Percentiles rank a stretch among this genome's conserved stretches.
Conservation (phyloP, 2,329 filamentous ascomycete genomes). For the Coniochaeta hoffmannii region DNA sequence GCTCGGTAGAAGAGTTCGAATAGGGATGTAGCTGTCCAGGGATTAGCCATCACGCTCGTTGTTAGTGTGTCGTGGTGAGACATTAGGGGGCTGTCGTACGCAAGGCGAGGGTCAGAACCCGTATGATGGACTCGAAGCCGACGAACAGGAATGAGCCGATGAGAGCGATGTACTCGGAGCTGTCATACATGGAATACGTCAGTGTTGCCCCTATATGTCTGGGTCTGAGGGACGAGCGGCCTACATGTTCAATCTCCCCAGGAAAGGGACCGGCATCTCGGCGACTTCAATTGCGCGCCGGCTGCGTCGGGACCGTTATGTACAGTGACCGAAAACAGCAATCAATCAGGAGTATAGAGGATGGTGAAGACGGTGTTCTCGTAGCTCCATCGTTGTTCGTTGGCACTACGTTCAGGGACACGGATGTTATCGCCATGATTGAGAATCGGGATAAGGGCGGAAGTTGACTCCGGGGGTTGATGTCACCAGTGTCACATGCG, state of each 20-base stretch:
- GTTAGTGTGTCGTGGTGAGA: neutral
- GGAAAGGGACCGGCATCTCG: conserved; percentile 44
- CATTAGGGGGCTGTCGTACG: conserved; percentile 45
- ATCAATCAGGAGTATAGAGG: neutral
- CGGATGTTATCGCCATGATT: neutral
- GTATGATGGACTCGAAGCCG: conserved; percentile 72
- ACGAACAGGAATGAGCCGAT: conserved; percentile 78
- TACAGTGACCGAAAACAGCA: neutral
- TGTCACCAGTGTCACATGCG: neutral
- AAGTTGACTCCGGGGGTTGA: neutral
- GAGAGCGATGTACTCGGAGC: conserved; percentile 81
- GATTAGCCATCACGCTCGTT: conserved; percentile 9
- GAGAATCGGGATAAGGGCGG: neutral
- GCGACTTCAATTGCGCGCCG: neutral
- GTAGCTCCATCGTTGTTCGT: neutral
- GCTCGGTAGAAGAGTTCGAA: conserved; percentile 76
- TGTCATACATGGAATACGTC: conserved; percentile 22
- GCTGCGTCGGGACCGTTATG: neutral
- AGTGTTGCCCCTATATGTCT: neutral
- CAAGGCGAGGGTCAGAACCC: conserved; percentile 79
- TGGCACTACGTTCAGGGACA: neutral
- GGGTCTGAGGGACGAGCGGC: conserved; percentile 15
- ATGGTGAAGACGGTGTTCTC: neutral
- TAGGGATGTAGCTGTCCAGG: conserved; percentile 59
- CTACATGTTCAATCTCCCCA: conserved; percentile 45